phyloP scores from a whole-genome alignment of 352 stramenopile genomes.

The Phytophthora palmivora region DNA sequence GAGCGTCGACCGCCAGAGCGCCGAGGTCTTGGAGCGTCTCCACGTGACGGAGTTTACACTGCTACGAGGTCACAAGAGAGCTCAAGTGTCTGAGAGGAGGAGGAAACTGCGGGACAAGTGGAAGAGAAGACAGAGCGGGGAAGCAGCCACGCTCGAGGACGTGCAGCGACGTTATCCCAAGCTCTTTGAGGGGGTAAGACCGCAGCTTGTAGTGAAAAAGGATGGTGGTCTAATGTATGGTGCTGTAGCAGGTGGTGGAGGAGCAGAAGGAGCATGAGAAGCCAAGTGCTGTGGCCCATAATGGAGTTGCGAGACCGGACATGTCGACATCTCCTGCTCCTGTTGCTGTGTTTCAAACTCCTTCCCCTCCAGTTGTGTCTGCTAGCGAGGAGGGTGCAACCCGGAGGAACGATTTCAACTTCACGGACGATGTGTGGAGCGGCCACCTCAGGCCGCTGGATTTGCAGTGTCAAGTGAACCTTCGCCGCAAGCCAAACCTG shows the following conservation, averaged over 20 bases:
- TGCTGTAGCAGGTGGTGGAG: slow-evolving; percentile 21
- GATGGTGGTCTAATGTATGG: neutral
- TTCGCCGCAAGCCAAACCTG: slow-evolving; percentile 18
- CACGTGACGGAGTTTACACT: slow-evolving; percentile 57
- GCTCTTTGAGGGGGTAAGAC: slow-evolving; percentile 51
- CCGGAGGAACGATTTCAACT: slow-evolving; percentile 19
- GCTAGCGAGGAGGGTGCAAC: neutral
- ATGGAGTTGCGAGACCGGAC: neutral
- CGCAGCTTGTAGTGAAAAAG: neutral
- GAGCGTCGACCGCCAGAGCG: slow-evolving; percentile 29
- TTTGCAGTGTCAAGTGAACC: slow-evolving; percentile 19
- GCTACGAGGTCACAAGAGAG: slow-evolving; percentile 24
- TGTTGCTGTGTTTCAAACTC: slow-evolving; percentile 1
- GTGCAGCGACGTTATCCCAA: slow-evolving; percentile 50
- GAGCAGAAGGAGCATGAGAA: slow-evolving; percentile 21
- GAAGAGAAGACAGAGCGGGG: slow-evolving; percentile 38
- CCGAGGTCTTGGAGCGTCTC: slow-evolving; percentile 45
- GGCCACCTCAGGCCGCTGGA: slow-evolving; percentile 14
- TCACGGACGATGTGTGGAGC: slow-evolving; percentile 27
- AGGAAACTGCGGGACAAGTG: slow-evolving; percentile 48
- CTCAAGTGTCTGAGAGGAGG: slow-evolving; percentile 42
- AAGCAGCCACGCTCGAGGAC: slow-evolving; percentile 42
- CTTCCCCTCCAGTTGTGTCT: neutral
- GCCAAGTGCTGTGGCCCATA: neutral
- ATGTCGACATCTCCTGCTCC: neutral